Base-by-base conservation (phyloP, 441 rosid genomes). In the Erodium texanum region DNA sequence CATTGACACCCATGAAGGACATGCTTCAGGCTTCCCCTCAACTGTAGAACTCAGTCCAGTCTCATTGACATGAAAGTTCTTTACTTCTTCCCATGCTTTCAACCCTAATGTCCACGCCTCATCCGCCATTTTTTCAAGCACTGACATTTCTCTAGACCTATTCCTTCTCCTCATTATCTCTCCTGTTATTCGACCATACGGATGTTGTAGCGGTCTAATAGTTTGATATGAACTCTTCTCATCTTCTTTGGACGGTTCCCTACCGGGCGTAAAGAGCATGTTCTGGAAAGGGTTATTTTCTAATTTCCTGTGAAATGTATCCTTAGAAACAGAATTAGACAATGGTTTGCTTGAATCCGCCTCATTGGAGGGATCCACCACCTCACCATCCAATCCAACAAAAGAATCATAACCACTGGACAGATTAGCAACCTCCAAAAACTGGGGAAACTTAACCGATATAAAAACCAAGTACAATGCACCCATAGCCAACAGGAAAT, bases 71-170 rank as follows among this genome's bases (percentile, higher is more conserved):
- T 85, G 81, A 81, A 83, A 77, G 71, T 85, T 87, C 27, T 80
- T 83, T 68, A 86, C 75, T 76, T 91, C 99, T 56, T 85, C 82
- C 97, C 99, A 94, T 68, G 96, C 99, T 76, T 88, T 91, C 54
- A 81, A 72, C 29, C 99, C 99, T 76, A 91, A 79, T 7, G 81
- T 83, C 97, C 96, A 89, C 48, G 99, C 99, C 74, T 91, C 97
- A 65, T 87, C 94, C 1, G 92, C 96, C 96, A 94, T 84, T 74
- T 71, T 91, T 80, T 87, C 92, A 66, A 94, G 81, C 67, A 77
- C 71, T 1, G 96, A 86, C 67, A 86, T 74, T 59, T 82, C 88
- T 24, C 67, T 74, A 15, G 89, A 87, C 77, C 82, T 83, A 73
- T 89, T 89, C 80, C 82, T 85, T 74, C 88, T 80, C 68, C 81